Evolutionary conservation across 352 stramenopile species (phyloP), one percentile per base, ranked within the genome.

Genomic region (Phytophthora sojae): DNA sequence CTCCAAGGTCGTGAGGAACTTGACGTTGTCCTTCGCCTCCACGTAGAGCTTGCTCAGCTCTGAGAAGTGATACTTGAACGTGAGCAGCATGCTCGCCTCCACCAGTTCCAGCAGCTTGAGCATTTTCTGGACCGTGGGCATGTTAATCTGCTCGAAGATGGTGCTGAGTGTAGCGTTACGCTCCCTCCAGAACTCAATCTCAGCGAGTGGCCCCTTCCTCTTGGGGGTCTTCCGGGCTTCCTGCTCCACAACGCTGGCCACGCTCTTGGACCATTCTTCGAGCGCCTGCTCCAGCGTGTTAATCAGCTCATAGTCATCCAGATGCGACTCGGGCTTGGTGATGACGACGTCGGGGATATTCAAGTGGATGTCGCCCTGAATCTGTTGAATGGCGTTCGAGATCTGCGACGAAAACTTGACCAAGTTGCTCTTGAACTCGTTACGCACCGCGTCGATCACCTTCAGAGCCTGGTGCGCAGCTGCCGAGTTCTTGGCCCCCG

Each of bases 121-220:
- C 89, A 99, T 99, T 55, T 96, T 94, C 66, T 98, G 96, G 29
- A 99, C 96, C n/a, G 91, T 87, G 11, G 93, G 90, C 81, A 97
- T 95, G 71, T 98, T 98, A 75, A 99, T 97, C 71, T 99, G 96
- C 71, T 99, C 96, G 64, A 97, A 99, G 25, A 99, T 95, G 14
- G 94, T 97, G 61, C 91, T 98, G 6, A 99, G 75, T 6, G 92
- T 97, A 2, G 96, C 93, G 65, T 99, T 98, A 15, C 97, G 89
- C 50, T 98, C 88, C 8, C 96, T 76, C 97, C 97, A 99, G 73
- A 99, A 99, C 73, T 99, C 96, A 45, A 99, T 98, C 56, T 99
- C 96, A 2, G 92, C 96, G 7, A 98, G 73, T 0, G 96, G 96
- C 0, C 92, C 92, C 57, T 97, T 97, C 8, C 89, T 81, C 55